These are phyloP conservation scores for Melampsora americana DNA, from an alignment of 1,284 basidiomycete species.

Conservation along the genomic window DNA sequence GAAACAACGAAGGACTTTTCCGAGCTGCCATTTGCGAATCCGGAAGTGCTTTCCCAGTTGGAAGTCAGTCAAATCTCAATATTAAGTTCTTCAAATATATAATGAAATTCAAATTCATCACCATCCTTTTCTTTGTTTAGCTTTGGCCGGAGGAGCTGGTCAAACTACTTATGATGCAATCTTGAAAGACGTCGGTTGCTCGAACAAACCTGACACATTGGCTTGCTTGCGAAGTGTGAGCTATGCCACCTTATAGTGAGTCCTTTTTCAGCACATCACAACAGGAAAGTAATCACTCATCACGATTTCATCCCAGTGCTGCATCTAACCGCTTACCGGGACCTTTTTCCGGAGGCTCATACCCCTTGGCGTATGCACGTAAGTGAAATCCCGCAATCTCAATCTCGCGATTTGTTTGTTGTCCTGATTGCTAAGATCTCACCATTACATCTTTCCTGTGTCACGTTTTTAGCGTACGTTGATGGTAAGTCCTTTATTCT, in stretches of 20 bases:
- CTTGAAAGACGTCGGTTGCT: slow-evolving; percentile 8
- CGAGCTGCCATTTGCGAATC: slow-evolving; percentile 31
- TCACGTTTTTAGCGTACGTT: not conserved
- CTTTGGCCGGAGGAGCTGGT: slow-evolving; percentile 35
- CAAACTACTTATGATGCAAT: slow-evolving; percentile 36
- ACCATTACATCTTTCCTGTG: too few relatives aligned
- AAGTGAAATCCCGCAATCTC: too few relatives aligned
- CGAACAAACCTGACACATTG: slow-evolving; percentile 3
- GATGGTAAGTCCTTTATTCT: slow-evolving; percentile 6
- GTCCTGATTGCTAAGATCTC: too few relatives aligned
- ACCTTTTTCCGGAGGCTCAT: slow-evolving; percentile 27
- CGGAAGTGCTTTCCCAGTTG: slow-evolving; percentile 29
- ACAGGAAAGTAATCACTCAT: too few relatives aligned
- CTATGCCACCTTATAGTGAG: not conserved
- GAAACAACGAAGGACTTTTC: slow-evolving; percentile 31
- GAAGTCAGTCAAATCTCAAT: slow-evolving; percentile 12
- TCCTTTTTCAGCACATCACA: not conserved
- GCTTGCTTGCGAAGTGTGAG: slow-evolving; percentile 20
- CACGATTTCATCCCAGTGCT: not conserved
- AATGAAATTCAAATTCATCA: not conserved
- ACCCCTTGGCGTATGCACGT: slow-evolving; percentile 18
- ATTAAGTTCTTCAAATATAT: too few relatives aligned
- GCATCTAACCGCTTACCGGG: slow-evolving; percentile 27
- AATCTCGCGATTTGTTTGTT: too few relatives aligned
- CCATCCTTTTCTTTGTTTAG: not conserved